Conservation (phyloP, 1,284 basidiomycete genomes). For the Puccinia polysora region DNA sequence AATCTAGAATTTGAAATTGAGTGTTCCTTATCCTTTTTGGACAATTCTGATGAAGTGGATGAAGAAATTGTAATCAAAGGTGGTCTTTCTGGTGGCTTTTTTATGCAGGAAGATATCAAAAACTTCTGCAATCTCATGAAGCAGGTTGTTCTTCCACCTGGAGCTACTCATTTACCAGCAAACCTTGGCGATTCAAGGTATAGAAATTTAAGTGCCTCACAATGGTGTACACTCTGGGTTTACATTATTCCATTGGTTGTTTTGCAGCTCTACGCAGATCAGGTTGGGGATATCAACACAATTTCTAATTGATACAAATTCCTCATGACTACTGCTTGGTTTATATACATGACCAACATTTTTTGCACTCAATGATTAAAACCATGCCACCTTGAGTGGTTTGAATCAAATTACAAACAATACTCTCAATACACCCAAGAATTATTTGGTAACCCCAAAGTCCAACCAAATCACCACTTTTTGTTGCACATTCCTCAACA, state of each 20-base stretch:
- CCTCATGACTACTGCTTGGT: not conserved
- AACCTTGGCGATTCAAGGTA: constrained; percentile 28
- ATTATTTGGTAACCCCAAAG: not conserved
- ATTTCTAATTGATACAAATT: constrained; percentile 1
- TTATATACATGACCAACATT: constrained; percentile 1
- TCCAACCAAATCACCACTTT: constrained; percentile 27
- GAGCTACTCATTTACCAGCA: not conserved
- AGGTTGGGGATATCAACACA: not conserved
- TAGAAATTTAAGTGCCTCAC: not conserved
- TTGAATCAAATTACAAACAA: constrained; percentile 10
- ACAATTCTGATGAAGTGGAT: not conserved
- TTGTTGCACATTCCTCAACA: too few species aligned
- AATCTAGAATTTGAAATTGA: not conserved
- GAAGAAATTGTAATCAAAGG: not conserved
- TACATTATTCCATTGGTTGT: constrained; percentile 18
- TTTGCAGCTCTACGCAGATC: constrained; percentile 7
- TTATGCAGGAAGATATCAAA: not conserved
- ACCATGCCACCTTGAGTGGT: not conserved
- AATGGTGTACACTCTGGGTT: constrained; percentile 9
- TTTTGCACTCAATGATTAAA: not conserved
- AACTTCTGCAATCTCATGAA: not conserved
- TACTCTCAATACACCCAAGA: not conserved
- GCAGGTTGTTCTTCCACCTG: constrained; percentile 6
- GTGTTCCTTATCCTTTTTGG: too few species aligned
- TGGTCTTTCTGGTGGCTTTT: not conserved